Conservation (phyloP, 1,284 basidiomycete species). For the Rhodofomes roseus region DNA sequence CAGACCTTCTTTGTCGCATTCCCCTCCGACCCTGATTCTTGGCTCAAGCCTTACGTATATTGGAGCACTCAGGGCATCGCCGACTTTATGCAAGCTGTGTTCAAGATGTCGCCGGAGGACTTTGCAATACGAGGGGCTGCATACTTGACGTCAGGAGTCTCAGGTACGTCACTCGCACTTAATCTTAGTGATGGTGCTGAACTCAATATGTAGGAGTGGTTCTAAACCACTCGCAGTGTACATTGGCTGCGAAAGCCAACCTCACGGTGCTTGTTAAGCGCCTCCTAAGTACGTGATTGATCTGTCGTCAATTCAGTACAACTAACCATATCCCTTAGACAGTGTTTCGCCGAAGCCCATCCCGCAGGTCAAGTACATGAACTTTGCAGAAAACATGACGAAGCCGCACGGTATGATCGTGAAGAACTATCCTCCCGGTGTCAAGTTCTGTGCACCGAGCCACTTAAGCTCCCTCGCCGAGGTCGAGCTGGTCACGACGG, state of each 20-base stretch:
- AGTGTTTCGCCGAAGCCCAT: constrained; percentile 5
- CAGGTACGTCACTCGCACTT: constrained; percentile 6
- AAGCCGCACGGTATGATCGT: constrained; percentile 14
- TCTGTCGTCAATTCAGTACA: neutral
- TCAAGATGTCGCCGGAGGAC: neutral
- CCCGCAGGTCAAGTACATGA: constrained; percentile 17
- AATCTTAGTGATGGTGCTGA: neutral
- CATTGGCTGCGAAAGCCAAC: neutral
- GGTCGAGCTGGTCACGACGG: constrained; percentile 13
- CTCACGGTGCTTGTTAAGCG: constrained; percentile 4
- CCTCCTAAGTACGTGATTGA: constrained; percentile 9
- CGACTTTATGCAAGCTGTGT: constrained; percentile 4
- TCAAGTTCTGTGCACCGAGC: constrained; percentile 18
- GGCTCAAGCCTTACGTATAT: constrained; percentile 4
- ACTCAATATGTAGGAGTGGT: neutral
- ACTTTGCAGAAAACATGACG: constrained; percentile 22
- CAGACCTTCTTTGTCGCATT: constrained; percentile 11
- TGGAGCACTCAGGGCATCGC: neutral
- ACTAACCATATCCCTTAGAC: constrained; percentile 4
- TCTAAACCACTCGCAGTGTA: neutral
- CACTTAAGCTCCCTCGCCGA: constrained; percentile 13
- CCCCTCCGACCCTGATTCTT: neutral
- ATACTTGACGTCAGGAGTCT: constrained; percentile 10
- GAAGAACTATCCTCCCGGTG: constrained; percentile 21
- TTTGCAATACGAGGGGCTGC: constrained; percentile 7